These are phyloP conservation scores for Annulohypoxylon truncatum DNA, from an alignment of 2,329 filamentous ascomycete species.

Conservation along the genomic window DNA sequence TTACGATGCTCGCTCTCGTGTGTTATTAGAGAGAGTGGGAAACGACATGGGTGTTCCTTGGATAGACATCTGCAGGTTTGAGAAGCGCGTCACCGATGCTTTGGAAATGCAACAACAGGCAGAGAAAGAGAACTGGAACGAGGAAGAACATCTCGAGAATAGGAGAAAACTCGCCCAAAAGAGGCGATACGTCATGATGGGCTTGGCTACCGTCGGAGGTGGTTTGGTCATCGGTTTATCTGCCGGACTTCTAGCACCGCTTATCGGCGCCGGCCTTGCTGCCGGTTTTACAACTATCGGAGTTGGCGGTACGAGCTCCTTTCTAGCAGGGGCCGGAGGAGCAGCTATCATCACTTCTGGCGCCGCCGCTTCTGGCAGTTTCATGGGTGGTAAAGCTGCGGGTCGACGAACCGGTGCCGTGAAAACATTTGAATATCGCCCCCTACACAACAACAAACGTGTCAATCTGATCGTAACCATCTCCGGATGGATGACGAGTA, in stretches of 20 bases:
- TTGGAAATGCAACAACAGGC: slow-evolving; percentile 97
- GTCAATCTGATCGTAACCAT: slow-evolving; percentile 96
- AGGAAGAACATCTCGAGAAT: slow-evolving; percentile 91
- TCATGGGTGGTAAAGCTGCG: slow-evolving; percentile 88
- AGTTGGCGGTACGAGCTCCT: slow-evolving; percentile 86
- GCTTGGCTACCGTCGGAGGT: slow-evolving; percentile 93
- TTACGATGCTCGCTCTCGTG: slow-evolving; percentile 89
- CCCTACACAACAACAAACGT: slow-evolving; percentile 96
- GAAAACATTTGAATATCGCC: slow-evolving; percentile 95
- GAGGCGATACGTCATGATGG: slow-evolving; percentile 92
- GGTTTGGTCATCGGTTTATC: slow-evolving; percentile 95
- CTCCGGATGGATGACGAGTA: slow-evolving; percentile 98
- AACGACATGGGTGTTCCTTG: slow-evolving; percentile 83
- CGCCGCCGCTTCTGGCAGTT: slow-evolving; percentile 85
- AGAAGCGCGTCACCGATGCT: slow-evolving; percentile 96
- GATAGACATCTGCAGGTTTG: slow-evolving; percentile 95
- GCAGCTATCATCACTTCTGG: slow-evolving; percentile 94
- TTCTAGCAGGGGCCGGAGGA: slow-evolving; percentile 90
- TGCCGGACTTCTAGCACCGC: slow-evolving; percentile 88
- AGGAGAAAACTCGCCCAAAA: slow-evolving; percentile 85
- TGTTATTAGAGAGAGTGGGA: slow-evolving; percentile 85
- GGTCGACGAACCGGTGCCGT: slow-evolving; percentile 89
- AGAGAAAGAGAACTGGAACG: slow-evolving; percentile 97
- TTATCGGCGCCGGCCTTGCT: slow-evolving; percentile 93
- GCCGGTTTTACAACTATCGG: slow-evolving; percentile 96